Percentiles rank a stretch among this genome's conserved stretches.
These are phyloP conservation scores for Trichoderma parareesei DNA, from an alignment of 495 filamentous ascomycete genomes.

Conservation along the genomic window DNA sequence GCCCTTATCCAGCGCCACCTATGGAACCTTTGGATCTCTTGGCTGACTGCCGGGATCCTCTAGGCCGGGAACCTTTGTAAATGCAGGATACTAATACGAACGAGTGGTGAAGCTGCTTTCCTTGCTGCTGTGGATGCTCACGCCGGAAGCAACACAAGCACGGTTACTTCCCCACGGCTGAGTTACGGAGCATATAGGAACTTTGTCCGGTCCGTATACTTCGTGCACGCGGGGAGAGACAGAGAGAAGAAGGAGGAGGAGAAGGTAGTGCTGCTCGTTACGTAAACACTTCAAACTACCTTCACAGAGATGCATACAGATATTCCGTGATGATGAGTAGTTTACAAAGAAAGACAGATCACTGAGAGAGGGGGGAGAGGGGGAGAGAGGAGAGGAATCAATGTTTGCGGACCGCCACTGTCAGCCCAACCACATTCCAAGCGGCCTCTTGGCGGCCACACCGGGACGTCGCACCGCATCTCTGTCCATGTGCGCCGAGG, in stretches of 20 bases:
- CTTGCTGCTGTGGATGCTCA: neutral
- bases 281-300: too few species aligned
- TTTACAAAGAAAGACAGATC: too few species aligned
- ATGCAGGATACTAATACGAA: neutral
- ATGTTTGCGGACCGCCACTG: too few species aligned
- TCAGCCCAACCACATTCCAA: too few species aligned
- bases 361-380: too few species aligned
- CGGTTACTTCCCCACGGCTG: neutral
- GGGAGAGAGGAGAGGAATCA: too few species aligned
- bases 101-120: neutral
- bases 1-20: neutral
- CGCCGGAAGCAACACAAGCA: neutral
- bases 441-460: too few species aligned
- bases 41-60: neutral
- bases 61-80: neutral
- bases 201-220: neutral
- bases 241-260: neutral
- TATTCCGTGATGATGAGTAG: too few species aligned
- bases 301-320: too few species aligned
- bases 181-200: neutral
- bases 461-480: too few species aligned
- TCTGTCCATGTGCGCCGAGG: too few species aligned
- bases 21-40: conserved; percentile 1
- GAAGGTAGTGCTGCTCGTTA: too few species aligned
- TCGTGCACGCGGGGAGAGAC: neutral